Conservation (phyloP, 83 land plant species). For the Thuja plicata region DNA sequence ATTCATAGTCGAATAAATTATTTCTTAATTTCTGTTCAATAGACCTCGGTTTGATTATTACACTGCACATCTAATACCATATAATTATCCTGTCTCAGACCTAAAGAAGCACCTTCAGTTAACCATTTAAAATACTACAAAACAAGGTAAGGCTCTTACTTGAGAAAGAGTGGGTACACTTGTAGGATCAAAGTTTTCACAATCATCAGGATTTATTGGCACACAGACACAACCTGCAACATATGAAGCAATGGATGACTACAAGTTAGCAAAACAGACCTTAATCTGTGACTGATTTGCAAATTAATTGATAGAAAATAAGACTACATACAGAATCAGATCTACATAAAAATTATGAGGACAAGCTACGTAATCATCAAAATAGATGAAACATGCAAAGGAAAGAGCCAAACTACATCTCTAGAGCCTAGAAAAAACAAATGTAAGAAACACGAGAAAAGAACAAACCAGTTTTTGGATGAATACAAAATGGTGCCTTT, state of each 20-base stretch:
- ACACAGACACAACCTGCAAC: conserved; percentile 93
- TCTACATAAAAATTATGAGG: neutral
- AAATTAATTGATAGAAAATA: neutral
- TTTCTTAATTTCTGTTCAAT: neutral
- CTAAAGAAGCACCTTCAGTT: neutral
- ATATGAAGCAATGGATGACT: neutral
- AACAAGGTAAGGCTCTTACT: conserved; percentile 32
- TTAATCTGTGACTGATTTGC: neutral
- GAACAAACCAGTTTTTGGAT: conserved; percentile 93
- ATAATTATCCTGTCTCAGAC: neutral
- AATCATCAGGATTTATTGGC: conserved; percentile 87
- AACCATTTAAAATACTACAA: neutral
- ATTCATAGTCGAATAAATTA: neutral
- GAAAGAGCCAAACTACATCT: neutral
- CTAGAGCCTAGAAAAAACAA: conserved; percentile 4
- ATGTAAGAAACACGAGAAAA: neutral
- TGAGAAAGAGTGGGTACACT: conserved; percentile 84
- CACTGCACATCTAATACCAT: neutral
- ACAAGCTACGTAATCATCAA: neutral
- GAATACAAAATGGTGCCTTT: conserved; percentile 96
- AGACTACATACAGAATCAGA: neutral
- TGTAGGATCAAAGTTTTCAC: conserved; percentile 95
- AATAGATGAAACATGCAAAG: neutral
- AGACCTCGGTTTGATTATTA: neutral
- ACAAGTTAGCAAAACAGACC: neutral